Percentiles rank a stretch among this genome's conserved stretches.
phyloP scores from a whole-genome alignment of 2,329 filamentous ascomycete genomes.

The Penicillium thymicola region DNA sequence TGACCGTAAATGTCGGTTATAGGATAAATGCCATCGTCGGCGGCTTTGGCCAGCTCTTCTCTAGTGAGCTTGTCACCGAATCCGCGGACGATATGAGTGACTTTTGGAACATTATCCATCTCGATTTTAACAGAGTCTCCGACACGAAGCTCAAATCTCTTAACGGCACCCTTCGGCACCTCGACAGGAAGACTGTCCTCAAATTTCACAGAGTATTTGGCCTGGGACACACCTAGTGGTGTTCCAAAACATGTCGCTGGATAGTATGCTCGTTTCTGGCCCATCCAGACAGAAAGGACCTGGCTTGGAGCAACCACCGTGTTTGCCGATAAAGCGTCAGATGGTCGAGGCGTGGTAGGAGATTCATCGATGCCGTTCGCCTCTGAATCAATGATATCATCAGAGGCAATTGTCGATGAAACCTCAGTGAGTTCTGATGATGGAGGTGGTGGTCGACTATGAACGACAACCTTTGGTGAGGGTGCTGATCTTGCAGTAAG shows the following conservation, averaged over 20 bases:
- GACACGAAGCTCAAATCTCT: constrained; percentile 44
- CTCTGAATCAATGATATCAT: constrained; percentile 11
- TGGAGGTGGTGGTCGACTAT: constrained; percentile 11
- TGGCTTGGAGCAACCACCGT: constrained; percentile 47
- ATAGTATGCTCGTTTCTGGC: constrained; percentile 55
- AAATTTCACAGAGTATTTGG: constrained; percentile 47
- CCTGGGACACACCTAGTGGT: constrained; percentile 37
- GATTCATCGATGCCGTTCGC: constrained; percentile 9
- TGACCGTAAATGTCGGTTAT: constrained; percentile 46
- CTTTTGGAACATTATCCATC: constrained; percentile 41
- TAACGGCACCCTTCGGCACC: constrained; percentile 40
- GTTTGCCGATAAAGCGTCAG: constrained; percentile 13
- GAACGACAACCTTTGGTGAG: constrained; percentile 6
- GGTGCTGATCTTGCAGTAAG: constrained; percentile 2
- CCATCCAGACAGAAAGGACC: constrained; percentile 58
- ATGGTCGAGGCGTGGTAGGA: constrained; percentile 13
- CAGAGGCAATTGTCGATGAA: constrained; percentile 7
- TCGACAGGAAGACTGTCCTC: constrained; percentile 43
- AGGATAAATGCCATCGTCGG: constrained; percentile 23
- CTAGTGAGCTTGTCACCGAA: constrained; percentile 37
- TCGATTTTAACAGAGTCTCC: constrained; percentile 49
- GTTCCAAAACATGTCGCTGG: constrained; percentile 57
- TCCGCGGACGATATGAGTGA: constrained; percentile 43
- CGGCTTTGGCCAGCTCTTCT: constrained; percentile 25
- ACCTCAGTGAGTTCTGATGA: constrained; percentile 17